phyloP scores from a whole-genome alignment of 2,329 filamentous ascomycete species.

The Fusarium sp. region DNA sequence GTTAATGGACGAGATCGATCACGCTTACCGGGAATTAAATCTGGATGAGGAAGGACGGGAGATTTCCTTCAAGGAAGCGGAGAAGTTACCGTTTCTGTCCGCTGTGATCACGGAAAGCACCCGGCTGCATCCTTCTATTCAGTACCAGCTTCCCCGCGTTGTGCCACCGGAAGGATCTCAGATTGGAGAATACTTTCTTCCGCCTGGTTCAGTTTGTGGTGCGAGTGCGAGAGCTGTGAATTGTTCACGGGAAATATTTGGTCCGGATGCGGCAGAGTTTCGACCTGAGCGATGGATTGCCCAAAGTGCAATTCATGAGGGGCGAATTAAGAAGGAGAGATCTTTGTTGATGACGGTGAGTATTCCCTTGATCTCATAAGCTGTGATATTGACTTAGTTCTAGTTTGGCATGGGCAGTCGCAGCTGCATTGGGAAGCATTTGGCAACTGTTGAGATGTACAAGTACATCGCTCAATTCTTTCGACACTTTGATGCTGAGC shows the following conservation, averaged over 20 bases:
- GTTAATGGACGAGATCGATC: slow-evolving; percentile 12
- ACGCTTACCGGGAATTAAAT: background rate
- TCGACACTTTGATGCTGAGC: slow-evolving; percentile 7
- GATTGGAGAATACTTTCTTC: slow-evolving; percentile 8
- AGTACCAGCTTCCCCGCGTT: slow-evolving; percentile 25
- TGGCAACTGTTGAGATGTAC: slow-evolving; percentile 19
- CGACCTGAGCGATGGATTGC: slow-evolving; percentile 18
- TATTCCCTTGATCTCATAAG: background rate
- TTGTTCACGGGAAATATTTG: slow-evolving; percentile 7
- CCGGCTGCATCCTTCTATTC: slow-evolving; percentile 16
- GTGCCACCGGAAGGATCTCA: background rate
- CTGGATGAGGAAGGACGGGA: slow-evolving; percentile 3
- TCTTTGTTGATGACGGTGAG: slow-evolving; percentile 9
- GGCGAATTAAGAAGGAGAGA: slow-evolving; percentile 8
- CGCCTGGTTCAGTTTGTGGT: background rate
- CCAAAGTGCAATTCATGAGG: background rate
- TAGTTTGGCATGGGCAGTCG: slow-evolving; percentile 30
- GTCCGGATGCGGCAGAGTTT: slow-evolving; percentile 8
- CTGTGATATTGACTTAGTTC: background rate
- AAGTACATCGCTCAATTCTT: slow-evolving; percentile 27
- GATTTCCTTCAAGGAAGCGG: slow-evolving; percentile 22
- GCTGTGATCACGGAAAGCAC: slow-evolving; percentile 19
- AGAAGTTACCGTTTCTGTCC: slow-evolving; percentile 14
- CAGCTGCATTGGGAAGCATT: slow-evolving; percentile 15
- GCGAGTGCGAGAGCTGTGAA: slow-evolving; percentile 13